Evolutionary conservation across 345 rosid species (phyloP).

Genomic region (Moricandia arvensis): DNA sequence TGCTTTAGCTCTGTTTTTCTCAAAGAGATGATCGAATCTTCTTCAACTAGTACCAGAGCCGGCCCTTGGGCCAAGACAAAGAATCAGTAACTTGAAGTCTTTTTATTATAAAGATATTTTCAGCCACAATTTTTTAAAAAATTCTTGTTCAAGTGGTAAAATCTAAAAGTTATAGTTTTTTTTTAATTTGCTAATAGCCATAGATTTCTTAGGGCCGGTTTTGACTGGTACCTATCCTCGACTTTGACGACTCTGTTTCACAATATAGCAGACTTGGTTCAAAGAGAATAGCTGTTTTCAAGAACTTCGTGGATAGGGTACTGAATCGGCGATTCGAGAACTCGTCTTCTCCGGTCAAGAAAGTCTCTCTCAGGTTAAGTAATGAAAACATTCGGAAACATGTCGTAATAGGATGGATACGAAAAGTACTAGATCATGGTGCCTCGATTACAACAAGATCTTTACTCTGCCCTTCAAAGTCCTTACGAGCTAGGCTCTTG

Average conservation of each 20-base stretch:
- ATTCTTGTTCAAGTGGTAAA: too few species aligned
- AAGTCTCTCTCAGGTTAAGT: constrained; percentile 17
- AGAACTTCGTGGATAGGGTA: constrained; percentile 20
- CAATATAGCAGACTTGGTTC: not conserved
- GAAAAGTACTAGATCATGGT: not conserved
- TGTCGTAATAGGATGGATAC: constrained; percentile 1
- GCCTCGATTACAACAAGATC: not conserved
- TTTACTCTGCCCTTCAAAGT: not conserved
- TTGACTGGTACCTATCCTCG: not conserved
- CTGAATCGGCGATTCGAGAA: not conserved
- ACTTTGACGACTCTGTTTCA: constrained; percentile 13
- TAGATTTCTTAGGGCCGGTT: too few species aligned
- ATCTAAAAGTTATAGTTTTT: too few species aligned
- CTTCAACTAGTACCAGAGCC: not conserved
- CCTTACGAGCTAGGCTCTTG: constrained; percentile 16
- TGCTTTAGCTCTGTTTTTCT: constrained; percentile 9
- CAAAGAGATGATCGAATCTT: constrained; percentile 25
- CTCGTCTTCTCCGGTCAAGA: constrained; percentile 1
- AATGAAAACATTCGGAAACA: not conserved
- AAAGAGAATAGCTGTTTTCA: not conserved
- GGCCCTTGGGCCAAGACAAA: too few species aligned
- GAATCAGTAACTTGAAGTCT: too few species aligned
- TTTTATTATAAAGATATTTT: too few species aligned
- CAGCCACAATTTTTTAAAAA: too few species aligned
- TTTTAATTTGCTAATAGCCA: too few species aligned